These are phyloP conservation scores for Globisporangium emineosum DNA, from an alignment of 352 stramenopile genomes.

Conservation along the genomic window DNA sequence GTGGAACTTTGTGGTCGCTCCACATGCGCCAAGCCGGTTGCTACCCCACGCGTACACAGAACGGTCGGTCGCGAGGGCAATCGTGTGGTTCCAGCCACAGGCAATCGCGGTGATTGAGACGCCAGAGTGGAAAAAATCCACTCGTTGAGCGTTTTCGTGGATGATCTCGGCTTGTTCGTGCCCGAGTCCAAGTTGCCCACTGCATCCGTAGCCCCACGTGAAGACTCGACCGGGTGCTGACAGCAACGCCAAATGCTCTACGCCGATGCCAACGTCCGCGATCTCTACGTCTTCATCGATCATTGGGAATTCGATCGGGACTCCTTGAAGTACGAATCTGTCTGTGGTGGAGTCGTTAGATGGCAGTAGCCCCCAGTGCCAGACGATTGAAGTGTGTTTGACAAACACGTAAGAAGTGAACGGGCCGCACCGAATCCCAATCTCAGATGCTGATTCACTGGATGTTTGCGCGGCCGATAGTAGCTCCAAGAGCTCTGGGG, in stretches of 20 bases:
- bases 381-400: constrained; percentile 19
- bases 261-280: constrained; percentile 22
- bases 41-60: constrained; percentile 37
- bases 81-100: constrained; percentile 35
- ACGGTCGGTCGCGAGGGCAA: constrained; percentile 23
- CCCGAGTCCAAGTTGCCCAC: constrained; percentile 36
- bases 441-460: background rate
- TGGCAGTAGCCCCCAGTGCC: constrained; percentile 36
- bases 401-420: constrained; percentile 32
- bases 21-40: constrained; percentile 36
- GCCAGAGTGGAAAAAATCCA: constrained; percentile 27
- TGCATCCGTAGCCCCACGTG: constrained; percentile 31
- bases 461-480: constrained; percentile 4
- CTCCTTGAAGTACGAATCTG: constrained; percentile 16
- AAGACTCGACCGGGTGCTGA: constrained; percentile 27
- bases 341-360: background rate
- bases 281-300: constrained; percentile 17
- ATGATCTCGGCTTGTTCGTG: constrained; percentile 16
- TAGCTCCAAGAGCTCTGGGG: constrained; percentile 13
- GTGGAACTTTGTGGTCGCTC: constrained; percentile 40
- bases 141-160: constrained; percentile 13
- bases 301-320: constrained; percentile 17
- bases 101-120: constrained; percentile 21
- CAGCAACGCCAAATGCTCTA: constrained; percentile 33
- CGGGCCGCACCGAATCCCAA: constrained; percentile 28